Evolutionary conservation across 495 filamentous ascomycete genomes (phyloP).

Genomic region (Darksidea phi): DNA sequence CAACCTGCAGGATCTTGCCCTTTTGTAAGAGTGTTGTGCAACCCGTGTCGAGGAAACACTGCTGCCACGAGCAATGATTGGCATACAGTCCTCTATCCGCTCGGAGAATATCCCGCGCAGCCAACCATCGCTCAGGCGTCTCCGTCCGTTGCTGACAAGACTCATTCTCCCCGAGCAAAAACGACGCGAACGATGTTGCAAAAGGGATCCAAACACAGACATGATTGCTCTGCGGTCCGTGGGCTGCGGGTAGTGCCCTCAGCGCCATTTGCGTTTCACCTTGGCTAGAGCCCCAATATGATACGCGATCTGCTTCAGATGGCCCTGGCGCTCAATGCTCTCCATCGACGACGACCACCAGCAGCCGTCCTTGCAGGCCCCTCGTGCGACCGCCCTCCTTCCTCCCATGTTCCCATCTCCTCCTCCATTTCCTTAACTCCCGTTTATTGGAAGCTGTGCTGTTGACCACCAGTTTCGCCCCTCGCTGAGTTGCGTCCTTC

Average conservation of each 20-base stretch:
- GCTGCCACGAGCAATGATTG: too few relatives aligned
- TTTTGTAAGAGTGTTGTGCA: constrained; percentile 4
- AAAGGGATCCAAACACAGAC: not conserved
- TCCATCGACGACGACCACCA: constrained; percentile 23
- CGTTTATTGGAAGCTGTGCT: constrained; percentile 36
- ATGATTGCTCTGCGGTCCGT: not conserved
- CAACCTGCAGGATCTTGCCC: constrained; percentile 20
- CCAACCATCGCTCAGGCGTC: too few relatives aligned
- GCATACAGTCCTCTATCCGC: too few relatives aligned
- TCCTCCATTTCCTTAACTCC: constrained; percentile 14
- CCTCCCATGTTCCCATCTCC: constrained; percentile 26
- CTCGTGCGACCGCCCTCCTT: constrained; percentile 30
- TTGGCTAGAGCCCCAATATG: constrained; percentile 7
- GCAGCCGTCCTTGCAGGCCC: constrained; percentile 31
- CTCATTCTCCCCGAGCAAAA: not conserved
- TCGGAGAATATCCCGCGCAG: too few relatives aligned
- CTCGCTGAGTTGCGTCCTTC: constrained; percentile 28
- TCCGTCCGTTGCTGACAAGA: too few relatives aligned
- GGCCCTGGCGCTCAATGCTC: constrained; percentile 32
- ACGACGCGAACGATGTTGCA: too few relatives aligned
- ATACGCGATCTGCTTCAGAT: constrained; percentile 30
- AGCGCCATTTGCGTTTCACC: constrained; percentile 14
- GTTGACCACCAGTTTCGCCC: constrained; percentile 35
- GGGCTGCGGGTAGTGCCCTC: constrained; percentile 10
- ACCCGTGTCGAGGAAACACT: not conserved